Conservation (phyloP, 345 rosid genomes). For the Psidium friedrichsthalianum region DNA sequence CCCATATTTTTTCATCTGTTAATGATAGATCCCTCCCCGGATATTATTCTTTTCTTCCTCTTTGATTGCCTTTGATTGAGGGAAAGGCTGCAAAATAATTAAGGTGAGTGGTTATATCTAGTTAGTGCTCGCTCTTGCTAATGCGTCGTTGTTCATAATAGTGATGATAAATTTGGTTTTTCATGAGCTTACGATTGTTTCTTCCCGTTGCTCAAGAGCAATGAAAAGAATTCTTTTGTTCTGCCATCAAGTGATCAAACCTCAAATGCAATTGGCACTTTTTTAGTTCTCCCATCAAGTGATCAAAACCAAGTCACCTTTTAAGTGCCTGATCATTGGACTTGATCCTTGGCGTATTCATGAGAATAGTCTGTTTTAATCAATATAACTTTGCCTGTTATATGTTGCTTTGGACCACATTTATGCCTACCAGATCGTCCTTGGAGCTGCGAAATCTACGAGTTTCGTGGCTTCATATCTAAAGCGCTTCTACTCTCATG, state of each 20-base stretch:
- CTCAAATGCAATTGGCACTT: not conserved
- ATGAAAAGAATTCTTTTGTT: no score
- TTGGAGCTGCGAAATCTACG: conserved; percentile 1
- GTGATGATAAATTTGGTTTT: not conserved
- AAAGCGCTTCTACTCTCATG: not conserved
- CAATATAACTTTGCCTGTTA: not conserved
- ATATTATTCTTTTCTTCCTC: not conserved
- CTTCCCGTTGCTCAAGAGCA: no score
- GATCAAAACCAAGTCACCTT: not conserved
- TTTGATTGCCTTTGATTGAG: not conserved
- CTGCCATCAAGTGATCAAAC: no score
- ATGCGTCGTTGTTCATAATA: not conserved
- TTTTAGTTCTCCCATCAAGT: not conserved
- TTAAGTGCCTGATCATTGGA: not conserved
- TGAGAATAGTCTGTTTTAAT: not conserved
- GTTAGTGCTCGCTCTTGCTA: not conserved
- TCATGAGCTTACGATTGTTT: not conserved
- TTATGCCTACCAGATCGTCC: not conserved
- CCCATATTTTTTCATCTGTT: not conserved
- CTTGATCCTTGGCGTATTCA: not conserved
- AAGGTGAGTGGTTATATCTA: not conserved
- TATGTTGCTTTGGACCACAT: not conserved
- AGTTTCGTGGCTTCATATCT: conserved; percentile 33
- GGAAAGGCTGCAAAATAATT: not conserved
- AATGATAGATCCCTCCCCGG: no score